Evolutionary conservation across 768 basidiomycete genomes (phyloP).

Genomic region (Roridomyces roridus): DNA sequence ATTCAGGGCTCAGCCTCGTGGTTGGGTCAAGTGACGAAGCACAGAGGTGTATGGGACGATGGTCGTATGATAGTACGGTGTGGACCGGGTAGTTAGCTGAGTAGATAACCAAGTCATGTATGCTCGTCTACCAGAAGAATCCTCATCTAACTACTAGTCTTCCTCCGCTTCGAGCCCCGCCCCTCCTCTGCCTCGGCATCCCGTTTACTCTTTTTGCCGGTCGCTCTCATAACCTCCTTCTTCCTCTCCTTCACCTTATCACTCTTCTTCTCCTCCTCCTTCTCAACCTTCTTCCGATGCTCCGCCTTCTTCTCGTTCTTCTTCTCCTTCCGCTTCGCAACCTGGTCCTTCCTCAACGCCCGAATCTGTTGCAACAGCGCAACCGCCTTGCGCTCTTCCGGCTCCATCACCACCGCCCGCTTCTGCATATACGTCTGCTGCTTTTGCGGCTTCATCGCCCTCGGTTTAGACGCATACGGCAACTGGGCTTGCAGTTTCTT

Average conservation of each 20-base stretch:
- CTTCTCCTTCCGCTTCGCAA: slow-evolving; percentile 79
- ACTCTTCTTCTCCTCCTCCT: slow-evolving; percentile 62
- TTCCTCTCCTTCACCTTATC: slow-evolving; percentile 80
- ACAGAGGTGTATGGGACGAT: too few relatives aligned
- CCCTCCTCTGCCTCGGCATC: slow-evolving; percentile 68
- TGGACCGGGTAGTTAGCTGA: too few relatives aligned
- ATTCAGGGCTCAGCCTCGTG: too few relatives aligned
- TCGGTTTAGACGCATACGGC: slow-evolving; percentile 94
- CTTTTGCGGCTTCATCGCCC: slow-evolving; percentile 76
- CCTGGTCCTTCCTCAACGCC: slow-evolving; percentile 89
- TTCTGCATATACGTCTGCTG: slow-evolving; percentile 89
- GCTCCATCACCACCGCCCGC: slow-evolving; percentile 93
- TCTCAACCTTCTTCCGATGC: slow-evolving; percentile 75
- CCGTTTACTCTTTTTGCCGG: slow-evolving; percentile 76
- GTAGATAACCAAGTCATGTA: too few relatives aligned
- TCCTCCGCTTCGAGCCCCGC: slow-evolving; percentile 57
- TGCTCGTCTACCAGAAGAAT: not conserved
- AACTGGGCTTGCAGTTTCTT: slow-evolving; percentile 89
- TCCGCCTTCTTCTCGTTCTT: slow-evolving; percentile 78
- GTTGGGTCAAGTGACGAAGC: too few relatives aligned
- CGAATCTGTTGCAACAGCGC: slow-evolving; percentile 93
- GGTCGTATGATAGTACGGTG: not conserved
- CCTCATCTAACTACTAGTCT: slow-evolving; percentile 33
- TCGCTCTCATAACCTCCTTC: slow-evolving; percentile 75
- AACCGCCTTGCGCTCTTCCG: slow-evolving; percentile 92